Base-by-base conservation (phyloP, 208 protist species). In the Trypanosoma cruzi region DNA sequence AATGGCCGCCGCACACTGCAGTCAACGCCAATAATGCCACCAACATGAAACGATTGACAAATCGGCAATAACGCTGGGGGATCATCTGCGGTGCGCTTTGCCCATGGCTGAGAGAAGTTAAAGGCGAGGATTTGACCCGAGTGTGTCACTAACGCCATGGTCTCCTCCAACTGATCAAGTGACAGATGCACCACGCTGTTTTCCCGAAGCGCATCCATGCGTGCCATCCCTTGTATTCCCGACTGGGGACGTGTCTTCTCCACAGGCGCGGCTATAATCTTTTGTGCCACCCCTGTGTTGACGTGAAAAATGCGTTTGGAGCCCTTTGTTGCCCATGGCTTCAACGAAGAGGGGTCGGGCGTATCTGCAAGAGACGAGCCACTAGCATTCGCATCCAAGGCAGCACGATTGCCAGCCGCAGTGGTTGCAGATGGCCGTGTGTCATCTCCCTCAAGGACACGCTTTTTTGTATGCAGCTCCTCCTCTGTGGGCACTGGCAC, bases 1-100 rank as follows among this genome's bases (percentile, higher is more conserved):
- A 98, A 84, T 11, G 98, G 98, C 71, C 98, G 98, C 57, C 97
- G 86, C 62, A 98, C 80, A 70, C 92, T 97, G 70, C 90, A 95
- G 67, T 86, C 92, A 66, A 99, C 80, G 54, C 97, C 97, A 55
- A 90, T 90, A 40, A 98, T 93, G 37, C 77, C 59, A 13, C 84
- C 87, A 0, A 81, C 74, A 79, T 98, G 96, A 50, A 93, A 95
- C 28, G 86, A 70, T 58, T 94, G 85, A 49, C 85, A 92, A 50
- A 98, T 72, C 13, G 78, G 70, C 18, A 63, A 40, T 8, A 73
- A 46, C 26, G 62, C 64, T 22, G 73, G 64, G 37, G 73, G 48
- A 57, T 71, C 68, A 4, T 71, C 71, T 65, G 60, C 26, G 13
- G 85, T 37, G 52, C 76, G 53, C 53, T 55, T 70, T 62, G 58